Conservation (phyloP, 140 eudicot species). For the Senecio squalidus region DNA sequence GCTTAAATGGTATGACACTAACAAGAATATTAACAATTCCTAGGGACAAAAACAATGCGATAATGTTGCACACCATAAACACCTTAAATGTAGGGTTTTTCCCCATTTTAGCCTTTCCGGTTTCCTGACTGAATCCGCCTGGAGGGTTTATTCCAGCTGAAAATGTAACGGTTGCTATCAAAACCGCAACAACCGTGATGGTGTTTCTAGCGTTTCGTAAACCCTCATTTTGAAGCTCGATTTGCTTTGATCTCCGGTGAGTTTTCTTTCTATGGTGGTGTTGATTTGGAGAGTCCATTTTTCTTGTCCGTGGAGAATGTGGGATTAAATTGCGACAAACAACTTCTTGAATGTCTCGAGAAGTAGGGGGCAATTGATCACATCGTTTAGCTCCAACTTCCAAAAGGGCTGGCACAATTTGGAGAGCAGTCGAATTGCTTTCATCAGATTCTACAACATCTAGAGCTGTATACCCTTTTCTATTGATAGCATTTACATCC, state of each 20-base stretch:
- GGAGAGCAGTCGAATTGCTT: slow-evolving; percentile 39
- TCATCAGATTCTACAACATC: slow-evolving; percentile 50
- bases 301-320: slow-evolving; percentile 5
- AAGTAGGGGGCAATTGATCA: slow-evolving; percentile 37
- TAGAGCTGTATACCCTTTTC: slow-evolving; percentile 35
- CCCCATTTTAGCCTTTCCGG: slow-evolving; percentile 42
- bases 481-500: slow-evolving; percentile 42
- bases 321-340: slow-evolving; percentile 1
- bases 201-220: slow-evolving; percentile 61
- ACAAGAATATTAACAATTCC: slow-evolving; percentile 52
- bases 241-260: slow-evolving; percentile 34
- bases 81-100: slow-evolving; percentile 34
- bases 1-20: slow-evolving; percentile 48
- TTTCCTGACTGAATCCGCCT: slow-evolving; percentile 43
- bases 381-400: slow-evolving; percentile 45
- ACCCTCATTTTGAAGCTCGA: slow-evolving; percentile 51
- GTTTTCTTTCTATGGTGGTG: slow-evolving; percentile 19
- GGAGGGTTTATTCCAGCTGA: slow-evolving; percentile 63
- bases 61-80: slow-evolving; percentile 42
- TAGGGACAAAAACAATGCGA: slow-evolving; percentile 51
- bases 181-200: slow-evolving; percentile 45
- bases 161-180: slow-evolving; percentile 63
- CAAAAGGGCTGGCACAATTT: slow-evolving; percentile 39
- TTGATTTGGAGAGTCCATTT: slow-evolving; percentile 11
- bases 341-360: slow-evolving; percentile 36